Evolutionary conservation across 2,329 filamentous ascomycete species (phyloP).

Genomic region (Nothopassalora personata): DNA sequence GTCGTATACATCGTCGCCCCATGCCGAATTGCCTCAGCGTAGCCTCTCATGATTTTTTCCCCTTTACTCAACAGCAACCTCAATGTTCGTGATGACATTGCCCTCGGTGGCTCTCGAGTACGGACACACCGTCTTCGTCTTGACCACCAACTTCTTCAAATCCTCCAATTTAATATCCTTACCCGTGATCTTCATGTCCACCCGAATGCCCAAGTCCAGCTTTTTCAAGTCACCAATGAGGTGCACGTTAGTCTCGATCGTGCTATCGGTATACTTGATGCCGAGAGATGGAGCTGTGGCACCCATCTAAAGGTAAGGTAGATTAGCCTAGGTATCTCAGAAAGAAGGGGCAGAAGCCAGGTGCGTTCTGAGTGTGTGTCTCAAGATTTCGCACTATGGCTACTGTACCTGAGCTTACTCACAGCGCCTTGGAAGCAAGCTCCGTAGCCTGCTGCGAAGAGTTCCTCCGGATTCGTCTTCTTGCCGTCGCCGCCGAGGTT

Average conservation of each 20-base stretch:
- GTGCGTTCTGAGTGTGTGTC: too few relatives aligned
- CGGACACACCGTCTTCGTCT: constrained; percentile 34
- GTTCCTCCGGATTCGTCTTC: constrained; percentile 44
- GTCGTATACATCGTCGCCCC: background rate
- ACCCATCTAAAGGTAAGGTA: constrained; percentile 33
- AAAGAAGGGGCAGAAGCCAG: too few relatives aligned
- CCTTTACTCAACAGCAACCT: background rate
- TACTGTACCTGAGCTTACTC: too few relatives aligned
- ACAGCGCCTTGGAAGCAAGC: constrained; percentile 43
- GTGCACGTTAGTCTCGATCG: constrained; percentile 41
- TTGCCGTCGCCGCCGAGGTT: constrained; percentile 16
- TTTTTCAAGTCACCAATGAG: constrained; percentile 43
- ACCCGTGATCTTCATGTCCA: constrained; percentile 39
- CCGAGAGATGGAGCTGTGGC: constrained; percentile 38
- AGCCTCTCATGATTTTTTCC: background rate
- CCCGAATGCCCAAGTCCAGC: constrained; percentile 42
- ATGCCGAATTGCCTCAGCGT: too few relatives aligned
- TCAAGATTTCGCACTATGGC: too few relatives aligned
- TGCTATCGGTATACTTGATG: constrained; percentile 38
- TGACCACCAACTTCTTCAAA: constrained; percentile 33
- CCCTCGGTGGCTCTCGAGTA: constrained; percentile 33
- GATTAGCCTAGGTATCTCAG: too few relatives aligned
- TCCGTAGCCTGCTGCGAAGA: constrained; percentile 46
- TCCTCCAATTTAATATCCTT: constrained; percentile 30
- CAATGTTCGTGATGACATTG: constrained; percentile 29